Evolutionary conservation across 2,329 filamentous ascomycete genomes (phyloP).

Genomic region (Ascochyta rabiei): DNA sequence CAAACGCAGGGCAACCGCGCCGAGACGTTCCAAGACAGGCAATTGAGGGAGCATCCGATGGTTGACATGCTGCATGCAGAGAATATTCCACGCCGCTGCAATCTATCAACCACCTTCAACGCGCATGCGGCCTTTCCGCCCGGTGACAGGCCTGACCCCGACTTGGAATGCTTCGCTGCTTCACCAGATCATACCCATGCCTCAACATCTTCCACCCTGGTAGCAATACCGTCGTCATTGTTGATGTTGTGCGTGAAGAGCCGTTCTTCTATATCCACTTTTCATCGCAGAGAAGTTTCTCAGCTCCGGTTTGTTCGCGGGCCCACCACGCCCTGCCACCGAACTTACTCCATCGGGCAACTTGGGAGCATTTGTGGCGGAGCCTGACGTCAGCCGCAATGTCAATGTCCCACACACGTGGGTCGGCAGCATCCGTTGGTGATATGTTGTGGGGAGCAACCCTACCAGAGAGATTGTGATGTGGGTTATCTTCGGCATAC

Average conservation of each 20-base stretch:
- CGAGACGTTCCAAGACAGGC: constrained; percentile 4
- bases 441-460: constrained; percentile 5
- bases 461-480: constrained; percentile 7
- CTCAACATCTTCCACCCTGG: neutral
- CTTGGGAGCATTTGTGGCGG: constrained; percentile 3
- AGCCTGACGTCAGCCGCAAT: constrained; percentile 11
- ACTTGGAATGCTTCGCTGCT: constrained; percentile 8
- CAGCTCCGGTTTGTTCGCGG: constrained; percentile 20
- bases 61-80: constrained; percentile 1
- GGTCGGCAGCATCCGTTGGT: constrained; percentile 16
- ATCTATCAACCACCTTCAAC: neutral
- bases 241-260: constrained; percentile 12
- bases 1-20: constrained; percentile 11
- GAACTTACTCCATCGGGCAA: constrained; percentile 5
- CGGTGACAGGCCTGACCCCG: constrained; percentile 8
- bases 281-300: constrained; percentile 16
- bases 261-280: constrained; percentile 9
- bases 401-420: constrained; percentile 11
- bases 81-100: neutral
- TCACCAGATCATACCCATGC: neutral
- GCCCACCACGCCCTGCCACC: constrained; percentile 8
- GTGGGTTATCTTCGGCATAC: constrained; percentile 11
- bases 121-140: neutral
- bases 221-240: constrained; percentile 10
- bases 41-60: constrained; percentile 1